phyloP scores from a whole-genome alignment of 352 stramenopile genomes.

The Salisapilia sapeloensis region DNA sequence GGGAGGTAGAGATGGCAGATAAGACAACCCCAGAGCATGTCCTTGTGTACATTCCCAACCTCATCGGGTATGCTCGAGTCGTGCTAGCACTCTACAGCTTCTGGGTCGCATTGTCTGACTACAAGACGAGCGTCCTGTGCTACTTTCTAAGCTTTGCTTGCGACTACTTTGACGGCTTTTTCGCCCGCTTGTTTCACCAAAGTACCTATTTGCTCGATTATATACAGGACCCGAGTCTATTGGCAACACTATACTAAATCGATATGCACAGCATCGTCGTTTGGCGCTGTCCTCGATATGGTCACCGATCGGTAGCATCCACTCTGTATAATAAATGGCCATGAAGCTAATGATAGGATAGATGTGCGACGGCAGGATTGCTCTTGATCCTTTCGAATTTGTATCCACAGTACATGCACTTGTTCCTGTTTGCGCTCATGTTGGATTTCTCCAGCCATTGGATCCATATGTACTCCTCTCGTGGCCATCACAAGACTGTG shows the following conservation, averaged over 20 bases:
- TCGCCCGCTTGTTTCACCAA: conserved; percentile 92
- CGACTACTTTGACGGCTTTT: conserved; percentile 96
- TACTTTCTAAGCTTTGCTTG: conserved; percentile 94
- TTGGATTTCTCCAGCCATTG: conserved; percentile 96
- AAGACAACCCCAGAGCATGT: conserved; percentile 43
- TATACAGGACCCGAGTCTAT: background rate
- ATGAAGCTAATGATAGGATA: conserved; percentile 3
- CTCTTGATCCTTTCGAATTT: conserved; percentile 88
- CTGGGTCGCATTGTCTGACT: conserved; percentile 50
- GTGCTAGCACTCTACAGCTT: conserved; percentile 77
- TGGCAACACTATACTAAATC: background rate
- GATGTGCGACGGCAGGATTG: conserved; percentile 90
- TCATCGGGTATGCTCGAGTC: conserved; percentile 91
- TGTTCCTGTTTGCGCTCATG: conserved; percentile 84
- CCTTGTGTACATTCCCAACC: conserved; percentile 93
- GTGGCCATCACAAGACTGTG: conserved; percentile 91
- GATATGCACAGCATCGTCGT: conserved; percentile 58
- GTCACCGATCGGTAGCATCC: conserved; percentile 83
- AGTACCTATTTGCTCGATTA: conserved; percentile 33
- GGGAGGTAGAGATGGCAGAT: background rate
- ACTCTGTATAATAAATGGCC: conserved; percentile 1
- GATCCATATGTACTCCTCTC: conserved; percentile 95
- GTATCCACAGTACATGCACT: conserved; percentile 70
- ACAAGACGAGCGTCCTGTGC: conserved; percentile 62
- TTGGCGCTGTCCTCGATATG: conserved; percentile 95